phyloP scores from a whole-genome alignment of 208 protist species.

The Leishmania braziliensis region DNA sequence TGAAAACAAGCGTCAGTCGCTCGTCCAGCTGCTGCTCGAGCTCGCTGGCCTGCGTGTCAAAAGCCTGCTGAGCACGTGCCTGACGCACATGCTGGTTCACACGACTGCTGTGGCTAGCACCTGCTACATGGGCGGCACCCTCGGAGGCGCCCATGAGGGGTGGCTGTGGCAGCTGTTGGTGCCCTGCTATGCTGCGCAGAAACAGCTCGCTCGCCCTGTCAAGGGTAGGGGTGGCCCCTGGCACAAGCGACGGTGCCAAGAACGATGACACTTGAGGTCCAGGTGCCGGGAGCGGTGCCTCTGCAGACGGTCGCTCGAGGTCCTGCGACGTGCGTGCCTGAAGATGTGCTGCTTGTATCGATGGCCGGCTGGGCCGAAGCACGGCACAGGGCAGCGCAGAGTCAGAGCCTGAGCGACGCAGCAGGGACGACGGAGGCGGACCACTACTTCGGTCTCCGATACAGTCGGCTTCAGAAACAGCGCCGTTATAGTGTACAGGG shows the following conservation, averaged over 20 bases:
- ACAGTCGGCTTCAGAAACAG: neutral
- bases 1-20: slow-evolving; percentile 24
- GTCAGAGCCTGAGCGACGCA: neutral
- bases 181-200: neutral
- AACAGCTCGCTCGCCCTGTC: neutral
- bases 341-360: neutral
- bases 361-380: neutral
- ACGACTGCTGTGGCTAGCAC: slow-evolving; percentile 8
- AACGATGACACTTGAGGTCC: neutral
- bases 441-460: neutral
- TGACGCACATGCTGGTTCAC: slow-evolving; percentile 24
- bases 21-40: slow-evolving; percentile 23
- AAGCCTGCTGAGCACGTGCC: slow-evolving; percentile 25
- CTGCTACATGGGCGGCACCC: neutral
- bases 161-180: slow-evolving; percentile 4
- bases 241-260: neutral
- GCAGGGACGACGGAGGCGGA: slow-evolving; percentile 4
- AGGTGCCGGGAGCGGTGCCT: neutral
- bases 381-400: neutral
- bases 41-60: slow-evolving; percentile 13
- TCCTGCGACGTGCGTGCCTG: neutral
- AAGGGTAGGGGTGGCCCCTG: neutral
- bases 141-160: neutral
- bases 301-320: neutral
- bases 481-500: neutral